Percentiles rank a stretch among this genome's conserved stretches.
These are phyloP conservation scores for Mycena venus DNA, from an alignment of 768 basidiomycete species.

Conservation along the genomic window DNA sequence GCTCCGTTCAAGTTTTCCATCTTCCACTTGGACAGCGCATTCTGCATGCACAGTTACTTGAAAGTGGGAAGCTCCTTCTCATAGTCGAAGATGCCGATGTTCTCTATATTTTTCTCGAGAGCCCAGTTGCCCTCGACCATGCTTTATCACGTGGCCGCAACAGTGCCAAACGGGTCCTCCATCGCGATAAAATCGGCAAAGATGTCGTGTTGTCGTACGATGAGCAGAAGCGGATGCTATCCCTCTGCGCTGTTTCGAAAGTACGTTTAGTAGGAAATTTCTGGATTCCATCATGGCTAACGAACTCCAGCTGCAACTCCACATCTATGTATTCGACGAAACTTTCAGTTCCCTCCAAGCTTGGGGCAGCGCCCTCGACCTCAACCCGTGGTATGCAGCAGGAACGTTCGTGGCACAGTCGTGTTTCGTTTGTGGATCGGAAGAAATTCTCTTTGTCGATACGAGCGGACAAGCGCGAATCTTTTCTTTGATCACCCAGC, in stretches of 20 bases:
- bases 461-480: constrained; percentile 56
- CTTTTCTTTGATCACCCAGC: constrained; percentile 67
- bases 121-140: constrained; percentile 42
- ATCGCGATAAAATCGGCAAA: constrained; percentile 61
- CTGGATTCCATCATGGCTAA: too few species aligned
- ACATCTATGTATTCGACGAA: constrained; percentile 65
- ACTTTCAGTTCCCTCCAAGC: constrained; percentile 54
- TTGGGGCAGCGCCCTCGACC: constrained; percentile 54
- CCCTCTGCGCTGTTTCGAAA: constrained; percentile 58
- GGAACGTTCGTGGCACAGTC: constrained; percentile 46
- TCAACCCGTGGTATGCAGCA: constrained; percentile 58
- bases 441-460: constrained; percentile 68
- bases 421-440: constrained; percentile 62
- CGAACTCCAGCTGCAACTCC: constrained; percentile 53
- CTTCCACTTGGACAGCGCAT: constrained; percentile 40
- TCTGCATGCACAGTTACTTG: constrained; percentile 56
- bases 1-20: constrained; percentile 42
- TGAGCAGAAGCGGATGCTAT: constrained; percentile 63
- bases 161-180: constrained; percentile 47
- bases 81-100: constrained; percentile 53
- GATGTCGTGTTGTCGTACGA: constrained; percentile 64
- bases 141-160: constrained; percentile 41
- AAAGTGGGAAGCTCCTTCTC: constrained; percentile 55
- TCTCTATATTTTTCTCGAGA: constrained; percentile 56
- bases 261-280: constrained; percentile 46